These are phyloP conservation scores for Astrothelium macrocarpum DNA, from an alignment of 495 filamentous ascomycete species.

Conservation along the genomic window DNA sequence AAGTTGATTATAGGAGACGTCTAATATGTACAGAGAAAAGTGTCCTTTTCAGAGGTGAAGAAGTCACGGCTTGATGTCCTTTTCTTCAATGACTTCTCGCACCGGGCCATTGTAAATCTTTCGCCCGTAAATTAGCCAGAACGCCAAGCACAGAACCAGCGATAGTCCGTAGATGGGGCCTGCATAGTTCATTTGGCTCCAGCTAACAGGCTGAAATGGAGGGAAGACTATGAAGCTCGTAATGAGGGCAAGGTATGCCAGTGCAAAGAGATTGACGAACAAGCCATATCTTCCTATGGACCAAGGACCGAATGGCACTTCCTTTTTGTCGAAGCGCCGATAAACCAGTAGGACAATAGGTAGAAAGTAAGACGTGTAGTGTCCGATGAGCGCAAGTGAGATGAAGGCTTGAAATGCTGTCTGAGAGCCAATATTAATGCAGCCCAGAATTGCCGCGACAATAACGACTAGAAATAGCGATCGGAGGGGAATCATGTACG, in stretches of 20 bases:
- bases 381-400: neutral
- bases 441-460: conserved; percentile 11
- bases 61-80: neutral
- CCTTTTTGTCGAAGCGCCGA: neutral
- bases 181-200: conserved; percentile 7
- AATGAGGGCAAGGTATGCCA: neutral
- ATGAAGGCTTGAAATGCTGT: conserved; percentile 15
- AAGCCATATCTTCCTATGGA: neutral
- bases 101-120: neutral
- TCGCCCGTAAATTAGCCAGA: neutral
- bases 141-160: neutral
- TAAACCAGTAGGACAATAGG: neutral
- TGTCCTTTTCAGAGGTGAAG: too few relatives aligned
- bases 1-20: too few relatives aligned
- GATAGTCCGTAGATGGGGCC: neutral
- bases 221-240: conserved; percentile 6
- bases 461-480: conserved; percentile 8
- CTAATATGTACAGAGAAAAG: too few relatives aligned
- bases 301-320: conserved; percentile 1
- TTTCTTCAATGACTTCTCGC: neutral
- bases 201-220: neutral
- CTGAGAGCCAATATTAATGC: conserved; percentile 16
- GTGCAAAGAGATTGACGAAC: conserved; percentile 1
- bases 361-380: neutral
- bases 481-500: conserved; percentile 5